Percentiles rank a stretch among this genome's conserved stretches.
Evolutionary conservation across 805 yeast species (phyloP).

Genomic region (Yamadazyma tumulicola): DNA sequence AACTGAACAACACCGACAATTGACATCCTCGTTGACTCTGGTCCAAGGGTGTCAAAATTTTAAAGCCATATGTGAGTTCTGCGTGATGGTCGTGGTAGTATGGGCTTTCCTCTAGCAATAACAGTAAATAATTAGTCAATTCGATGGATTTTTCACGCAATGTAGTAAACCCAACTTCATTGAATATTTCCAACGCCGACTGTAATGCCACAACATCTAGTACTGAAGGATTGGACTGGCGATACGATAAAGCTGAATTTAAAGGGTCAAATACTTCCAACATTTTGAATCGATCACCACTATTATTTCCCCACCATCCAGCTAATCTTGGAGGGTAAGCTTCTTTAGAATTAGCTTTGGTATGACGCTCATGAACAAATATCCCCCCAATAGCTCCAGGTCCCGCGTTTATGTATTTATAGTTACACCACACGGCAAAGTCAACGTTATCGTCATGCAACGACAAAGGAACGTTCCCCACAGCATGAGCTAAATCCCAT

Average conservation of each 20-base stretch:
- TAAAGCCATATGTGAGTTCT: slow-evolving; percentile 42
- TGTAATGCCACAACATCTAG: slow-evolving; percentile 74
- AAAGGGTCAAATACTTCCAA: slow-evolving; percentile 73
- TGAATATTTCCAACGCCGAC: slow-evolving; percentile 60
- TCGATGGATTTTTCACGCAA: slow-evolving; percentile 54
- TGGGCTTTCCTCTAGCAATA: slow-evolving; percentile 41
- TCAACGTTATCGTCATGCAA: slow-evolving; percentile 90
- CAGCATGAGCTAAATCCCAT: slow-evolving; percentile 96
- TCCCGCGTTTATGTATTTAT: slow-evolving; percentile 87
- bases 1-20: slow-evolving; percentile 64
- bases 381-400: slow-evolving; percentile 93
- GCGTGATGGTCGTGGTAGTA: slow-evolving; percentile 31
- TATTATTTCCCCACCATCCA: slow-evolving; percentile 97
- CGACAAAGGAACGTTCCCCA: slow-evolving; percentile 73
- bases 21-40: slow-evolving; percentile 71
- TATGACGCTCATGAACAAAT: slow-evolving; percentile 61
- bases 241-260: slow-evolving; percentile 79
- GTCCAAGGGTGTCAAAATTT: slow-evolving; percentile 69
- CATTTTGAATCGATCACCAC: slow-evolving; percentile 73
- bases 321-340: slow-evolving; percentile 66
- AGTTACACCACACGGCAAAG: slow-evolving; percentile 93
- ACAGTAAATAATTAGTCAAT: slow-evolving; percentile 57
- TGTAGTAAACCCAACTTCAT: slow-evolving; percentile 51
- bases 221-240: slow-evolving; percentile 90
- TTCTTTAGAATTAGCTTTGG: slow-evolving; percentile 24